Evolutionary conservation across 2,329 filamentous ascomycete species (phyloP), one percentile per base, ranked within the genome.

Genomic region (Hypoxylon rubiginosum): DNA sequence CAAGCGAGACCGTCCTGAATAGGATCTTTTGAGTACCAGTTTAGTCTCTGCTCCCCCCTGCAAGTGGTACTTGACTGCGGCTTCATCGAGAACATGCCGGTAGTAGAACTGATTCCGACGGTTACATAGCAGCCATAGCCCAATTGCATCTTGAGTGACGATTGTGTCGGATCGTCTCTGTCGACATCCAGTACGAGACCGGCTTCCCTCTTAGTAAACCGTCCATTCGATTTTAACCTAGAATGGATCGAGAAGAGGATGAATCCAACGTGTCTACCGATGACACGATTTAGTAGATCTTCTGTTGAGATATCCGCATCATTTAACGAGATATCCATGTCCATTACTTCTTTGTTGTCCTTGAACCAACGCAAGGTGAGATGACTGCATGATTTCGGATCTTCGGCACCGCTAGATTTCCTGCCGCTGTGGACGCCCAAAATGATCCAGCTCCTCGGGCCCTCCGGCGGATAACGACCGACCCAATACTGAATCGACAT

Each of bases 401-500:
- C 80, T 1, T 77, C 67, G 11, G 77, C 73, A 11, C 73, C 78
- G 9, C 80, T 79, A 45, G 78, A 76, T 62, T 82, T 84, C 58
- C 81, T 83, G 32, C 90, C 90, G 74, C 90, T 94, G 64, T 89
- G 86, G 36, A 97, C 87, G 9, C 94, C 94, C 54, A 99, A 84
- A 69, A 98, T 90, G 51, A 99, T 84, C 95, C 96, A 99, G 77
- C 90, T 97, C 82, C 97, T 97, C 15, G 87, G 84, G 0, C 88
- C 88, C 43, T 82, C 82, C 30, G 79, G 76, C 21, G 78, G 75
- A 61, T 86, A 84, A 72, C 90, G 88, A 54, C 87, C 86, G 15
- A 87, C 84, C 96, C 96, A 99, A 79, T 99, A 99, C 74, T 97
- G 94, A 34, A 99, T 87, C 9, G 94, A 89, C 62, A 99, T 82